Base-by-base conservation (phyloP, 768 basidiomycete genomes). In the Lactifluus volemus region DNA sequence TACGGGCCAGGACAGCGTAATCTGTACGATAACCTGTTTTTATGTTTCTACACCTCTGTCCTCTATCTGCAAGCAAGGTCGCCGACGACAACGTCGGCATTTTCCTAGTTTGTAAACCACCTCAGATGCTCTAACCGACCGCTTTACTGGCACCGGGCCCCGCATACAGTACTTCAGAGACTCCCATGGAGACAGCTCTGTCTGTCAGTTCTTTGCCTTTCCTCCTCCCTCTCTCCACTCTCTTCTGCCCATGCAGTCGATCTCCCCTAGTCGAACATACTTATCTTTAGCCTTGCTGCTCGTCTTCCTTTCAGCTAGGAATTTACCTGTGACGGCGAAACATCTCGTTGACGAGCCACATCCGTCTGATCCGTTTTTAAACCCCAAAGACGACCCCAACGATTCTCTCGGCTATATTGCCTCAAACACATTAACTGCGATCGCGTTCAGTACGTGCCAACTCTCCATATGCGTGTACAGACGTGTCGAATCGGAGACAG, bases 361-460 rank as follows among this genome's bases (percentile, higher is more conserved):
- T 15, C 50, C 44, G 5, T 66, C 73, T 12, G 70, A 82, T 64
- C 78, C 79, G 21, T 80, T 75, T 63, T 67, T 69, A 5, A 79
- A 83, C 68, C 84, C 82, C 0, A 75, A 73, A 66, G 44, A 82
- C 67, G 82, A 85, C 63, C 77, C 73, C 0, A 76, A 76, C 67
- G 84, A 84, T 61, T 78, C 78, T 4, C 69, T 85, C 19, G 74
- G 73, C 59, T 85, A 84, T 66, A 85, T 85, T 53, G 73, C 80
- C 4, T 80, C 76, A 41, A 80, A 85, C 68, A 71, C 75, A 3
- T 67, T 81, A 41, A 83, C 83, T 0, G 78, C 67, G 4, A 70
- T 84, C 53, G 77, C 82, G 8, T 77, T 81, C 53, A 63, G 81
- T 82, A 63, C 21, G 42, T 39, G 34, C 25, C 30, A 41, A 25